Base-by-base conservation (phyloP, 768 basidiomycete genomes). In the Mycena epipterygia region DNA sequence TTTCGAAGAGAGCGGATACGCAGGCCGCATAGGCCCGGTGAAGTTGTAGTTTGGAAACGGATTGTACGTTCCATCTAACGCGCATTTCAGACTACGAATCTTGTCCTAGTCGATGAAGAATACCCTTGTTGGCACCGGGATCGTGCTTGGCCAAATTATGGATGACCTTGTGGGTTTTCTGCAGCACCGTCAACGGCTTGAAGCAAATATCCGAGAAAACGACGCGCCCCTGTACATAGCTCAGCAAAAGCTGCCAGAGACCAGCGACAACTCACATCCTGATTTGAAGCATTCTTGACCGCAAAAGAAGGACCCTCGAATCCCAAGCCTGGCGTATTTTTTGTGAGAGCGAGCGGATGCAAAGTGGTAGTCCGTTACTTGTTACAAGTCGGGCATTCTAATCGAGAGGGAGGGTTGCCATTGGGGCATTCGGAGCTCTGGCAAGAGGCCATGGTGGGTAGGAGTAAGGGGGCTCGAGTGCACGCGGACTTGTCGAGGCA, bases 261-360 rank as follows among this genome's bases (percentile, higher is more conserved):
- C 52, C 32, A 65, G 69, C 19, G 53, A 67, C 23, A 42, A 86
- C 96, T 85, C 80, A 97, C 97, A 99, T 80, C 89, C 92, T 53
- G 91, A 88, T 82, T 98, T 98, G 89, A 98, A 98, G 83, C 97
- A 99, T 58, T 94, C 95, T 81, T 99, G 97, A 29, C 91, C 90
- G 73, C 97, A 98, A 83, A 97, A 99, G 79, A 93, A 94, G 35
- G 94, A 95, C 33, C 94, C 93, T 55, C 86, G 87, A 72, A 96
- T 92, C 59, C 93, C 93, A 37, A 95, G 85, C 79, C 94, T 95
- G 41, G 69, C 68, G 29, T 16, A 53, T 49, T 67, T 76, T 58
- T 62, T 72, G 32, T 51, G n/a, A 49, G 53, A 27, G 48, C 52
- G 58, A 35, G 17, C 12, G 44, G 66, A 64, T 42, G 35, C 13